phyloP scores from a whole-genome alignment of 2,329 filamentous ascomycete species.

The Ascomycota sp. region DNA sequence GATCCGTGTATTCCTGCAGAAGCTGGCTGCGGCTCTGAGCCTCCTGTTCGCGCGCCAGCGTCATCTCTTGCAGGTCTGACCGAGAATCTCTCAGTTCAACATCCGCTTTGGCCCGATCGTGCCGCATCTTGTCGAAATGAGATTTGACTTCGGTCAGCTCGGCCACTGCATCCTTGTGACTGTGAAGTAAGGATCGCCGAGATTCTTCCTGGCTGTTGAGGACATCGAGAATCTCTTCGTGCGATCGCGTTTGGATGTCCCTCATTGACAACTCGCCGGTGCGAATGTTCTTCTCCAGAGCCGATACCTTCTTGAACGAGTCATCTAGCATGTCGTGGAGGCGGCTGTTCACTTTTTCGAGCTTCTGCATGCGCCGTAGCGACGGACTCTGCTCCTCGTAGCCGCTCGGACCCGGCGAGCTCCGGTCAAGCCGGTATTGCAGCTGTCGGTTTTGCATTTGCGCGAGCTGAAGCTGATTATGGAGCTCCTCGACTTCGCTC shows the following conservation, averaged over 20 bases:
- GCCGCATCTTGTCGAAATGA: slow-evolving; percentile 71
- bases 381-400: slow-evolving; percentile 66
- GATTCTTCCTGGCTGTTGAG: slow-evolving; percentile 88
- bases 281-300: slow-evolving; percentile 68
- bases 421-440: slow-evolving; percentile 64
- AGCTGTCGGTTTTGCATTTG: slow-evolving; percentile 93
- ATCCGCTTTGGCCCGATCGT: slow-evolving; percentile 59
- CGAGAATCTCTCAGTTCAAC: slow-evolving; percentile 70
- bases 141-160: slow-evolving; percentile 76
- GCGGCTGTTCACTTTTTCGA: slow-evolving; percentile 79
- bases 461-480: slow-evolving; percentile 81
- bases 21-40: slow-evolving; percentile 71
- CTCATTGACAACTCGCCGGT: slow-evolving; percentile 74
- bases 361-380: slow-evolving; percentile 62
- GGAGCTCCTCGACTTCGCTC: slow-evolving; percentile 73
- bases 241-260: slow-evolving; percentile 80
- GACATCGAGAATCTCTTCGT: slow-evolving; percentile 83
- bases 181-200: slow-evolving; percentile 58
- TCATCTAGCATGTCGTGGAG: slow-evolving; percentile 91
- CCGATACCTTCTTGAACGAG: slow-evolving; percentile 78
- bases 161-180: slow-evolving; percentile 66
- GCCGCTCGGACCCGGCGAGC: slow-evolving; percentile 39
- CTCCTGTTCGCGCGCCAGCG: slow-evolving; percentile 65
- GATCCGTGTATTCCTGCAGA: slow-evolving; percentile 76
- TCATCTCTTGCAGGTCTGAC: slow-evolving; percentile 68